phyloP scores from a whole-genome alignment of 2,329 filamentous ascomycete genomes.

The Fusarium ambrosium region DNA sequence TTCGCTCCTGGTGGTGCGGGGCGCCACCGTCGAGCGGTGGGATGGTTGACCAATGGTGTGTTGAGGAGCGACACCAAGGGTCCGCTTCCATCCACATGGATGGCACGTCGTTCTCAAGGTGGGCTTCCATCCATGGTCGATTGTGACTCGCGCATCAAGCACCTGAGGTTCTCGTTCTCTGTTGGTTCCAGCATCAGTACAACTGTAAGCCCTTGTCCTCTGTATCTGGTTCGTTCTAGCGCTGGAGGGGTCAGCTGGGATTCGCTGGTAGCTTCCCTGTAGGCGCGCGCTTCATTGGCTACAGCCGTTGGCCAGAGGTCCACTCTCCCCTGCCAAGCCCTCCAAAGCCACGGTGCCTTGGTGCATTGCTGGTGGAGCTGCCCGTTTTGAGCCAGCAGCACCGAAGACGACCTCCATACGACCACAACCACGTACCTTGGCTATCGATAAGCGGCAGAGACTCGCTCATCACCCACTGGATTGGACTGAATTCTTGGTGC shows the following conservation, averaged over 20 bases:
- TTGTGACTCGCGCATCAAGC: slow-evolving; percentile 26
- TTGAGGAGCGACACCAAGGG: neutral
- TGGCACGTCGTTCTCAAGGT: slow-evolving; percentile 23
- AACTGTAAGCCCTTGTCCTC: slow-evolving; percentile 9
- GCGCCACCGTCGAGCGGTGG: slow-evolving; percentile 34
- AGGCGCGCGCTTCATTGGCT: slow-evolving; percentile 42
- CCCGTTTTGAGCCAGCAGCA: slow-evolving; percentile 20
- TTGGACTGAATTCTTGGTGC: slow-evolving; percentile 33
- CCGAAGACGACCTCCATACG: slow-evolving; percentile 18
- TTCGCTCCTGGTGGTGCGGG: slow-evolving; percentile 29
- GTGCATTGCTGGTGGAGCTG: slow-evolving; percentile 13
- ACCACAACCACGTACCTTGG: slow-evolving; percentile 1
- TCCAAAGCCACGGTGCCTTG: slow-evolving; percentile 15
- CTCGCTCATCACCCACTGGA: slow-evolving; percentile 13
- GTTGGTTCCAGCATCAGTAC: slow-evolving; percentile 23
- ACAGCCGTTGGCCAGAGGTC: slow-evolving; percentile 6
- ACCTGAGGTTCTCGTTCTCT: slow-evolving; percentile 7
- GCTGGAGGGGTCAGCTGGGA: slow-evolving; percentile 29
- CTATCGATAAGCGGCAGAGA: slow-evolving; percentile 29
- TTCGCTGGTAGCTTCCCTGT: slow-evolving; percentile 29
- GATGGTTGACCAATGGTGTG: slow-evolving; percentile 19
- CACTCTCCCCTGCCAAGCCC: slow-evolving; percentile 43
- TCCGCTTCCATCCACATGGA: slow-evolving; percentile 17
- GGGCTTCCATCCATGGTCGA: slow-evolving; percentile 1
- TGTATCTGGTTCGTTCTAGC: slow-evolving; percentile 30